phyloP scores from a whole-genome alignment of 306 rosid genomes.

The Biancaea sappan region DNA sequence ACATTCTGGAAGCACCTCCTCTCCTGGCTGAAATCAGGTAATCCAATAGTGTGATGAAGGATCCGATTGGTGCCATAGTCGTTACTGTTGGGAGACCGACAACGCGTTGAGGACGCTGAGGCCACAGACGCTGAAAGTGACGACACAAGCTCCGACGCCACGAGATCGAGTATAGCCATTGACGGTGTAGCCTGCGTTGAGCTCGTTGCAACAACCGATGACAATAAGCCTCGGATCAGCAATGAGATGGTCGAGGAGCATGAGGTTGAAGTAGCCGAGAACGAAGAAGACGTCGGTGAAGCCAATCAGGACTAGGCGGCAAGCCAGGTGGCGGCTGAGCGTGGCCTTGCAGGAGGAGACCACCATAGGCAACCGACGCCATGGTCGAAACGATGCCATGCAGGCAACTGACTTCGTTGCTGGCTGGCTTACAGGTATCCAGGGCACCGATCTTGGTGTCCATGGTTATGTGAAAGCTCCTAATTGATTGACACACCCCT shows the following conservation, averaged over 20 bases:
- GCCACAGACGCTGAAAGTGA: constrained; percentile 84
- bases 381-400: constrained; percentile 28
- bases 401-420: constrained; percentile 39
- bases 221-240: constrained; percentile 58
- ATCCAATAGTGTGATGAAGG: constrained; percentile 86
- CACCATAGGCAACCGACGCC: constrained; percentile 32
- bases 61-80: constrained; percentile 66
- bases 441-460: constrained; percentile 56
- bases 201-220: constrained; percentile 86
- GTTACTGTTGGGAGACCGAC: constrained; percentile 85
- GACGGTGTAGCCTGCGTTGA: constrained; percentile 87
- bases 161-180: constrained; percentile 81
- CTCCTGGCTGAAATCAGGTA: constrained; percentile 80
- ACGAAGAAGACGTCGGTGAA: constrained; percentile 80
- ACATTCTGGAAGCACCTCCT: constrained; percentile 72
- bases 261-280: constrained; percentile 84
- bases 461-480: too few species aligned
- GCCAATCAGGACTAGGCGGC: constrained; percentile 71
- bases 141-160: too few species aligned
- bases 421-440: constrained; percentile 41
- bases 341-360: too few species aligned
- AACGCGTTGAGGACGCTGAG: constrained; percentile 70
- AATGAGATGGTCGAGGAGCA: constrained; percentile 82
- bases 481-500: too few species aligned
- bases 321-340: constrained; percentile 84